Evolutionary conservation across 495 filamentous ascomycete species (phyloP).

Genomic region (Cladorrhinum samala): DNA sequence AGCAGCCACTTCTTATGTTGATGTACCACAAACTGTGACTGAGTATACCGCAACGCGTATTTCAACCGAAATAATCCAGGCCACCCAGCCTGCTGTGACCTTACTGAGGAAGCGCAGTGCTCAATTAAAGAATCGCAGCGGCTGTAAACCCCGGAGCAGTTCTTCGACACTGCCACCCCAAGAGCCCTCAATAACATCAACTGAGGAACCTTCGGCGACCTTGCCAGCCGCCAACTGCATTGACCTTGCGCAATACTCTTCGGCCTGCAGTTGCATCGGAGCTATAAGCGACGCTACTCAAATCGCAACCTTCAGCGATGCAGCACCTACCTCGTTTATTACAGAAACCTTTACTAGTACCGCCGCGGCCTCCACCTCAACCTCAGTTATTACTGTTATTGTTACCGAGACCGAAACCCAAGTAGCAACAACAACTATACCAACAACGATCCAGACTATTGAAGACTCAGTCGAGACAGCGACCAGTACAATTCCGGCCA

Average conservation of each 20-base stretch:
- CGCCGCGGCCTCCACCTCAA: neutral
- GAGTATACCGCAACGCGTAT: neutral
- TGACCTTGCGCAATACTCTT: neutral
- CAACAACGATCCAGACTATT: neutral
- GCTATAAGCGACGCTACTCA: neutral
- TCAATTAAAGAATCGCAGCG: neutral
- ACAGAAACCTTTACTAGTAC: neutral
- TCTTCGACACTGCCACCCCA: neutral
- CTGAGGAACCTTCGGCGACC: neutral
- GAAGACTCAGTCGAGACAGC: neutral
- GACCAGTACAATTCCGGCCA: neutral
- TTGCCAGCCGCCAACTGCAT: neutral
- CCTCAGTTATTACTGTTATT: neutral
- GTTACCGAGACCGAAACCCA: neutral
- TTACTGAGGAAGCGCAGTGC: neutral
- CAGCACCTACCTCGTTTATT: neutral
- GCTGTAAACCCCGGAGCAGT: neutral
- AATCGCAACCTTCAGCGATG: neutral
- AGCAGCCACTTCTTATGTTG: neutral
- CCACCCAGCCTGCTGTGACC: neutral
- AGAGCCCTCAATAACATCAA: neutral
- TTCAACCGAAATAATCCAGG: neutral
- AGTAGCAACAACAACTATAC: neutral
- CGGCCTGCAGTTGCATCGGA: constrained; percentile 1
- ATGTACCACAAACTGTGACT: neutral